Evolutionary conservation across 1,139 yeast species (phyloP), one percentile per base, ranked within the genome.

Genomic region (Geotrichum restrictum): DNA sequence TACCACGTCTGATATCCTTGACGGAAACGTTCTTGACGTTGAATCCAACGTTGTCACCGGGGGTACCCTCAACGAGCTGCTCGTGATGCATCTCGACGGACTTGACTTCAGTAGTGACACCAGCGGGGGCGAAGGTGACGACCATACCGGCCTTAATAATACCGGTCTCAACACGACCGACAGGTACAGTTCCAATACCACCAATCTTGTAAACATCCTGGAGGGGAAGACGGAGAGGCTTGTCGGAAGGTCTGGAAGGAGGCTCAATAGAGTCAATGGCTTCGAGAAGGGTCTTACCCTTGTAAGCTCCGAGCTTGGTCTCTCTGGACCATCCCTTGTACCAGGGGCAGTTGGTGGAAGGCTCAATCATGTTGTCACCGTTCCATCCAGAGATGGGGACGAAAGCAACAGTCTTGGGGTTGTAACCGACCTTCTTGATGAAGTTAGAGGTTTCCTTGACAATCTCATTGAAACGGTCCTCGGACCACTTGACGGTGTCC

Each of bases 1-100:
- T 85, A 81, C 95, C 95, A 82, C 94, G 87, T 79, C 93, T 85
- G 73, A 85, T 85, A 73, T 85, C 95, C 85, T 85, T 85, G 68
- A 86, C 93, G 76, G 94, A 86, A 72, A 85, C 94, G 80, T 85
- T 85, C 89, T 85, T 86, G 75, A 85, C 91, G 85, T 85, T 85
- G 93, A 85, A 73, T 94, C 95, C 94, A 71, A 85, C 94, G 74
- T 86, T 86, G 88, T 86, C 94, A 85, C 94, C 94, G 80, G 94
- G 94, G 70, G 91, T 85, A 84, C 93, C 94, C 77, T 83, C 85
- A 65, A 74, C 74, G 74, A 85, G 82, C 75, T 81, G 85, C 79
- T 85, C 93, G 85, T 85, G 94, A 78, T 85, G 94, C 94, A 85
- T 85, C 80, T 85, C 94, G 69, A 85, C 93, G 77, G 94, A 85